Conservation (phyloP, 2,329 filamentous ascomycete genomes). For the Pleurostoma richardsiae region DNA sequence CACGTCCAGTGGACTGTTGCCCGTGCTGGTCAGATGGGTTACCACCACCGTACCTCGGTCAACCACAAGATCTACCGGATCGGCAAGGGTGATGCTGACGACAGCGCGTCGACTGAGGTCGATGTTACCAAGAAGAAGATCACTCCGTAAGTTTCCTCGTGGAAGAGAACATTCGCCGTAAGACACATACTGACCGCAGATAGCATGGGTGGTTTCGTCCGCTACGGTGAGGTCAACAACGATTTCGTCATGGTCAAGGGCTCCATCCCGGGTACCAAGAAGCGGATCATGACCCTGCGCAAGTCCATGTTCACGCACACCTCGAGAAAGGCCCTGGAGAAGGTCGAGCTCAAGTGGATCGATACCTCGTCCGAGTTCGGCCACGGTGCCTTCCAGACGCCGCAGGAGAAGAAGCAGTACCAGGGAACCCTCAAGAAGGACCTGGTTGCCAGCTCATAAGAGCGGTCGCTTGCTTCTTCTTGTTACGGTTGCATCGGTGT, state of each 20-base stretch:
- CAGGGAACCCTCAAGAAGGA: slow-evolving; percentile 99
- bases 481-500: slow-evolving; percentile 50
- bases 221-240: slow-evolving; percentile 99
- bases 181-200: slow-evolving; percentile 22
- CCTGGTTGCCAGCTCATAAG: slow-evolving; percentile 39
- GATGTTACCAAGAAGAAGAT: slow-evolving; percentile 99
- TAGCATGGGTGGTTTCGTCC: slow-evolving; percentile 98
- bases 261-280: slow-evolving; percentile 96
- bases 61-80: slow-evolving; percentile 99
- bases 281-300: slow-evolving; percentile 97
- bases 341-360: slow-evolving; percentile 99
- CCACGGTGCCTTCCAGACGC: slow-evolving; percentile 99
- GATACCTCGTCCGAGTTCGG: slow-evolving; percentile 99
- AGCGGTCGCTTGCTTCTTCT: slow-evolving; percentile 18
- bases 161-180: neutral
- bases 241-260: slow-evolving; percentile 98
- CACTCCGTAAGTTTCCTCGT: slow-evolving; percentile 76
- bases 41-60: slow-evolving; percentile 99
- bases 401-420: slow-evolving; percentile 96
- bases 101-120: slow-evolving; percentile 89
- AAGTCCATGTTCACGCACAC: slow-evolving; percentile 99
- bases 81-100: slow-evolving; percentile 85
- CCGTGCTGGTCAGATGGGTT: slow-evolving; percentile 98
- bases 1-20: slow-evolving; percentile 99
- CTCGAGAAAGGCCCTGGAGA: slow-evolving; percentile 91